These are phyloP conservation scores for Hypericum perforatum DNA, from an alignment of 345 rosid genomes.

Conservation along the genomic window DNA sequence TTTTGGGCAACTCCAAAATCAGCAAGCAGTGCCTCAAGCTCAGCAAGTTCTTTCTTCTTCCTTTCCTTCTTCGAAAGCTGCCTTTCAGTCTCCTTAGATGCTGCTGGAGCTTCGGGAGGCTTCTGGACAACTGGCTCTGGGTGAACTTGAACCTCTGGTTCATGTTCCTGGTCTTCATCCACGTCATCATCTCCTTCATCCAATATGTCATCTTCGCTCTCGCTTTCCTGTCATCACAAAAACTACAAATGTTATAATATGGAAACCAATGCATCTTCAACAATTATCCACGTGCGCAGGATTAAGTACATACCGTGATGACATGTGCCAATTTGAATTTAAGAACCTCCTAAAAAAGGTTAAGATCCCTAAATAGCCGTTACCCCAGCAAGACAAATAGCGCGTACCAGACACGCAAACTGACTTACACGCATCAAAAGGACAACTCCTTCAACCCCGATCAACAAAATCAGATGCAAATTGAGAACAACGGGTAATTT, in stretches of 20 bases:
- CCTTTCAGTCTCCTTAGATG: slow-evolving; percentile 64
- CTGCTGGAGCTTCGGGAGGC: slow-evolving; percentile 39
- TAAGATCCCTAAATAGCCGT: too few relatives aligned
- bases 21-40: slow-evolving; percentile 83
- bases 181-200: slow-evolving; percentile 75
- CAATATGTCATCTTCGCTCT: slow-evolving; percentile 71
- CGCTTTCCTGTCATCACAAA: slow-evolving; percentile 54
- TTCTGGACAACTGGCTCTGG: slow-evolving; percentile 45
- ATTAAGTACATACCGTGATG: too few relatives aligned
- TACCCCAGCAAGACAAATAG: too few relatives aligned
- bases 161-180: slow-evolving; percentile 39
- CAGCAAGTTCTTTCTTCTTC: slow-evolving; percentile 84
- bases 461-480: too few relatives aligned
- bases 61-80: slow-evolving; percentile 86
- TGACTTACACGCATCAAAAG: too few relatives aligned
- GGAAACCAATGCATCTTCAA: too few relatives aligned
- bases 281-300: too few relatives aligned
- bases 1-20: slow-evolving; percentile 48
- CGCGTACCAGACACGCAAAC: too few relatives aligned
- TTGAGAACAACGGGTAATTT: too few relatives aligned
- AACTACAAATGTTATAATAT: not conserved
- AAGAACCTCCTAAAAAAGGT: too few relatives aligned
- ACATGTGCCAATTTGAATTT: too few relatives aligned
- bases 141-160: slow-evolving; percentile 34
- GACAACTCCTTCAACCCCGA: too few relatives aligned